Evolutionary conservation across 2,329 filamentous ascomycete genomes (phyloP).

Genomic region (Triangularia verruculosa): DNA sequence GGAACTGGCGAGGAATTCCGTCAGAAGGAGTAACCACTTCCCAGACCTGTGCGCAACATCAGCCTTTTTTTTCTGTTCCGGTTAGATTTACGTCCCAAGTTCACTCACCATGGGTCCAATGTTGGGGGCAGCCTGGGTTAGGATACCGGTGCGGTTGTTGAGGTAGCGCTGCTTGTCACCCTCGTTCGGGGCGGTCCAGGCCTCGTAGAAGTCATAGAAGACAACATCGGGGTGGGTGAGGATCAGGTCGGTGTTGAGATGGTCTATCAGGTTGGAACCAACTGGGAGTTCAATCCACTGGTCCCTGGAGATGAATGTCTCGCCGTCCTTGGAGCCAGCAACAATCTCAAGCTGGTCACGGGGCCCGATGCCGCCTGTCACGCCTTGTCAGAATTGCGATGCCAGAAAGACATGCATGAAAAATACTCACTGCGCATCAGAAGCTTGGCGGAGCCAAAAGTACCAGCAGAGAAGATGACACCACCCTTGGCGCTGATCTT

Average conservation of each 20-base stretch:
- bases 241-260: constrained; percentile 49
- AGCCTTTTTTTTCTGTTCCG: constrained; percentile 13
- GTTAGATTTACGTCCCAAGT: neutral
- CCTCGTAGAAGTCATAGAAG: constrained; percentile 65
- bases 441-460: constrained; percentile 68
- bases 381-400: neutral
- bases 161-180: constrained; percentile 46
- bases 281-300: constrained; percentile 59
- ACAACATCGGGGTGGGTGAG: constrained; percentile 44
- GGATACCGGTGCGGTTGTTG: constrained; percentile 52
- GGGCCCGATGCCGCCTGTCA: constrained; percentile 58
- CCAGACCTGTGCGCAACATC: constrained; percentile 39
- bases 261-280: constrained; percentile 57
- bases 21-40: constrained; percentile 56
- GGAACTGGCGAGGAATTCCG: constrained; percentile 59
- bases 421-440: constrained; percentile 54
- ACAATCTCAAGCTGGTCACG: constrained; percentile 55
- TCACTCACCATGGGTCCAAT: constrained; percentile 52
- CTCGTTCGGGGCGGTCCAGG: constrained; percentile 49
- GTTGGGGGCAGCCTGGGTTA: constrained; percentile 64
- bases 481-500: constrained; percentile 57
- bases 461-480: constrained; percentile 65
- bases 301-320: constrained; percentile 47
- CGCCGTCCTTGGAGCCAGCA: constrained; percentile 47
- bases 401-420: neutral